phyloP scores from a whole-genome alignment of 2,329 filamentous ascomycete genomes.

The Botrytis pseudocinerea region DNA sequence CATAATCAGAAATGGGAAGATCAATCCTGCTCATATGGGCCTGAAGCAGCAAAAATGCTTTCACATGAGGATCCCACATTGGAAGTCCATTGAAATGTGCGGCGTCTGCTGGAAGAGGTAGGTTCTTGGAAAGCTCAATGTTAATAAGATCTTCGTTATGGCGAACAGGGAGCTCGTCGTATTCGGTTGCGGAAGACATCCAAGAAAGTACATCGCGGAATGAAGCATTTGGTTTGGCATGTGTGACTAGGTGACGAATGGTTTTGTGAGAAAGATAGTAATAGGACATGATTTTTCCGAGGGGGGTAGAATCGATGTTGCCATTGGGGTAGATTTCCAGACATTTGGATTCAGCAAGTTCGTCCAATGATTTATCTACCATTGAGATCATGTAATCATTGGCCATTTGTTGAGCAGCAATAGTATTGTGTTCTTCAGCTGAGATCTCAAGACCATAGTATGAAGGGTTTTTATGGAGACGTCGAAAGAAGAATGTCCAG shows the following conservation, averaged over 20 bases:
- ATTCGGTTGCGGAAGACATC: slow-evolving; percentile 93
- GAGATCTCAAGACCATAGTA: slow-evolving; percentile 96
- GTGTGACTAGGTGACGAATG: slow-evolving; percentile 76
- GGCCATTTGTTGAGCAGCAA: slow-evolving; percentile 79
- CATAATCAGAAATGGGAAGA: slow-evolving; percentile 93
- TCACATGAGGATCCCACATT: slow-evolving; percentile 98
- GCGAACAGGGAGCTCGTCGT: slow-evolving; percentile 94
- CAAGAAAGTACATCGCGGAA: slow-evolving; percentile 84
- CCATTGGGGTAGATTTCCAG: slow-evolving; percentile 81
- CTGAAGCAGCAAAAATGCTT: slow-evolving; percentile 90
- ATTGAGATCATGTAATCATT: slow-evolving; percentile 95
- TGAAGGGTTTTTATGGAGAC: slow-evolving; percentile 95
- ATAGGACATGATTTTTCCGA: slow-evolving; percentile 99
- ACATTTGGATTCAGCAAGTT: slow-evolving; percentile 82
- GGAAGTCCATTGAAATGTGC: slow-evolving; percentile 61
- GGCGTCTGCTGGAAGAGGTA: slow-evolving; percentile 56
- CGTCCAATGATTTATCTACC: slow-evolving; percentile 80
- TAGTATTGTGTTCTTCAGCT: slow-evolving; percentile 86
- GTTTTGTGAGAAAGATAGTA: slow-evolving; percentile 97
- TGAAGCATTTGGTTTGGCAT: slow-evolving; percentile 72
- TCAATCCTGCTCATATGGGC: slow-evolving; percentile 92
- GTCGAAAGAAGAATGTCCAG: slow-evolving; percentile 99
- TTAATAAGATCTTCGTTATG: slow-evolving; percentile 99
- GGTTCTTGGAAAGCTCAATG: slow-evolving; percentile 77
- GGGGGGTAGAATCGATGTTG: slow-evolving; percentile 82